Conservation (phyloP, 2,329 filamentous ascomycete genomes). For the Botrytis pseudocinerea region DNA sequence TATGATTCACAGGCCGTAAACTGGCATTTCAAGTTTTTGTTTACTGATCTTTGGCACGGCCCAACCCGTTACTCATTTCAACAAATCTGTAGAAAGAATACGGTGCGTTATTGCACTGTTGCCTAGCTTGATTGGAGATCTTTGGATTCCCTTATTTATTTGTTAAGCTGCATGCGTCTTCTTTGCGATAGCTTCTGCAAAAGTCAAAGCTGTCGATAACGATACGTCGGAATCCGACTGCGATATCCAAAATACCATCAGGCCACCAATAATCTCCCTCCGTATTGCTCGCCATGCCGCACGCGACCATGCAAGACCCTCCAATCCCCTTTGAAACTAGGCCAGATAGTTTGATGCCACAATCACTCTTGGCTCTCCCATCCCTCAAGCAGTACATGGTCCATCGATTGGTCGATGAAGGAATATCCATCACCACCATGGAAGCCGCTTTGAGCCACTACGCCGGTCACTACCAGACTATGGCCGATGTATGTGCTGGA, state of each 20-base stretch:
- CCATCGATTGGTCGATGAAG: not conserved
- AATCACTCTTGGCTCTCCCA: not conserved
- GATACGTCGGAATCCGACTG: not conserved
- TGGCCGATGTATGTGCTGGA: not conserved
- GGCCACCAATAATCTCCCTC: not conserved
- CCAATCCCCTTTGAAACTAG: not conserved
- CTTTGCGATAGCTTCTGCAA: not conserved
- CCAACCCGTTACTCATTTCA: not conserved
- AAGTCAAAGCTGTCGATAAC: not conserved
- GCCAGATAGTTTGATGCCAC: not conserved
- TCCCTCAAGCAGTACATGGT: constrained; percentile 7
- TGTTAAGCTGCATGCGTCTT: not conserved
- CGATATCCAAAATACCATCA: not conserved
- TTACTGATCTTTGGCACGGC: not conserved
- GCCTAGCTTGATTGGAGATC: not conserved
- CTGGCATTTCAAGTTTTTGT: not conserved
- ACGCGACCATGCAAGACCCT: not conserved
- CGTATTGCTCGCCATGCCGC: not conserved
- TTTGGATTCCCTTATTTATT: not conserved
- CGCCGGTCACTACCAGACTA: not conserved
- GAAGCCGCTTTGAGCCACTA: not conserved
- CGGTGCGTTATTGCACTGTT: not conserved
- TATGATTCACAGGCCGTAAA: not conserved
- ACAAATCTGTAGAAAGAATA: not conserved
- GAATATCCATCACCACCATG: not conserved